These are phyloP conservation scores for Hemileia vastatrix DNA, from an alignment of 1,284 basidiomycete genomes.

Conservation along the genomic window DNA sequence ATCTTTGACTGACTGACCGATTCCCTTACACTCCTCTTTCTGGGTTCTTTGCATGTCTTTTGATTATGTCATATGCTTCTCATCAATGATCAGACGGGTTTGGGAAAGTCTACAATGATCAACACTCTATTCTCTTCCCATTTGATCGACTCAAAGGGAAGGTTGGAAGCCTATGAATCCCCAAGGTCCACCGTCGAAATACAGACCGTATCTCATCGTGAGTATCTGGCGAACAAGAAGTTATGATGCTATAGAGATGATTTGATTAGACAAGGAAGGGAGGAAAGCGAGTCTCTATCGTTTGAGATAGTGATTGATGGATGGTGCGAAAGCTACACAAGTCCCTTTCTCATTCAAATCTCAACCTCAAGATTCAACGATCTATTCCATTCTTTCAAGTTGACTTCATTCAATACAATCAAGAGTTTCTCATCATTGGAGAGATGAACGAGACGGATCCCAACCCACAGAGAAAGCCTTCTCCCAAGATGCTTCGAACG, in stretches of 20 bases:
- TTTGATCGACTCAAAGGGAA: conserved; percentile 41
- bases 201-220: conserved; percentile 37
- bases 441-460: too few species aligned
- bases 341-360: too few species aligned
- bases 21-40: neutral
- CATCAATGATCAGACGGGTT: conserved; percentile 29
- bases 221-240: conserved; percentile 11
- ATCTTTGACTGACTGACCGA: neutral
- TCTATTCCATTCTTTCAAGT: too few species aligned
- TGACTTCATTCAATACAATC: too few species aligned
- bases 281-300: too few species aligned
- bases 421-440: too few species aligned
- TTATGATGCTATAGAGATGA: neutral
- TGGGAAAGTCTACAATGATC: conserved; percentile 44
- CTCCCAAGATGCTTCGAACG: too few species aligned
- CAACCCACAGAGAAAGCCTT: too few species aligned
- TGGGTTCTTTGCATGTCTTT: neutral
- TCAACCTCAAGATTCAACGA: neutral
- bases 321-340: too few species aligned
- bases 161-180: conserved; percentile 34
- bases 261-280: too few species aligned
- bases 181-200: conserved; percentile 39
- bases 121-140: conserved; percentile 42
- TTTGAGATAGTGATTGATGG: too few species aligned
- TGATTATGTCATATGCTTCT: neutral